Base-by-base conservation (phyloP, 148 eudicot genomes). In the Nepenthes mirabilis region DNA sequence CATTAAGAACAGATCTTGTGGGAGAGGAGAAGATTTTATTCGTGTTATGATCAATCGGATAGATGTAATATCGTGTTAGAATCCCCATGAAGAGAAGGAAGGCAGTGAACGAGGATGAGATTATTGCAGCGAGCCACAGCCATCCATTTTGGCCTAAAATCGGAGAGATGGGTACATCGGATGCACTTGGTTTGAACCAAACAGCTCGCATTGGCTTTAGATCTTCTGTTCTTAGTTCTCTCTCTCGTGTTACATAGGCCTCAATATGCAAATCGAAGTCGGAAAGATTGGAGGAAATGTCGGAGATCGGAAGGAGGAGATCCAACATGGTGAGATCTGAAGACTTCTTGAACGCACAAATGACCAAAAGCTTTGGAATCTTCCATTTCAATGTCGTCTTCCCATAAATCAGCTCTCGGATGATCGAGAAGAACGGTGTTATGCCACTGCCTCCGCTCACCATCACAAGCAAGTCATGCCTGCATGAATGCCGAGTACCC, bases 401-500 rank as follows among this genome's bases (percentile, higher is more conserved):
- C 32, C 60, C 32, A 64, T 33, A 81, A 45, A 84, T 72, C 47
- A 93, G 77, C 65, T 93, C 89, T 53, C 85, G 68, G 54, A 93
- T 80, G 34, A 93, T 74, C 5, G 98, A 88, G 65, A 83, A 77
- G 73, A 93, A 83, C 6, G 98, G 98, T 33, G 98, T 80, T 33
- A 93, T 83, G 9, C 98, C 98, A 59, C 91, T 93, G 2, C 98
- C 98, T 72, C 98, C 98, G 68, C 95, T 82, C 49, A 93, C 78
- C 95, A 93, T 71, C 70, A 93, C 87, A 9, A 93, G 66, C 36
- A 65, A 75, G 56, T 88, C 96, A 45, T 85, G 82, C 85, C 98
- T 91, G 77, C 67, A 72, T 9, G 14, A n/a, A 56, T 6, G 59
- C 13, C 34, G 23, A 32, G 37, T 33, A 53, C 8, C 11, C 9